phyloP scores from a whole-genome alignment of 306 rosid species.

The Lathyrus sativus region DNA sequence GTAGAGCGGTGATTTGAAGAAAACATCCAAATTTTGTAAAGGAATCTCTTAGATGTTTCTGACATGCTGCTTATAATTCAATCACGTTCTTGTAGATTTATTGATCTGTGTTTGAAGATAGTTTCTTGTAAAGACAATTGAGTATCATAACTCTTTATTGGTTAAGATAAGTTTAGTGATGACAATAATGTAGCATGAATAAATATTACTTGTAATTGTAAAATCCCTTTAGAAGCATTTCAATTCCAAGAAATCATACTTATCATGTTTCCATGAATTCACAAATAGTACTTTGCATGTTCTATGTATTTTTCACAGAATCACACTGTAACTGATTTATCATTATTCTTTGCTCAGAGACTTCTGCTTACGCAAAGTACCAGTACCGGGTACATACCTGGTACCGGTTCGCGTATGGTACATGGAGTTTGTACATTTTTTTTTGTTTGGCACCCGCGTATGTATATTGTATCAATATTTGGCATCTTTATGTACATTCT shows the following conservation, averaged over 20 bases:
- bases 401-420: background rate
- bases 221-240: constrained; percentile 12
- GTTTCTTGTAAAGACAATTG: constrained; percentile 48
- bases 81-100: constrained; percentile 44
- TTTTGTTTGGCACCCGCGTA: too few relatives aligned
- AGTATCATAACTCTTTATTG: constrained; percentile 33
- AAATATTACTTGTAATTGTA: constrained; percentile 27
- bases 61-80: constrained; percentile 32
- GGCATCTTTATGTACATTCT: background rate
- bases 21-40: constrained; percentile 32
- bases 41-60: constrained; percentile 11
- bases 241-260: constrained; percentile 26
- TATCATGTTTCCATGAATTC: background rate
- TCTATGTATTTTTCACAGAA: background rate
- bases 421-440: too few relatives aligned
- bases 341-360: background rate
- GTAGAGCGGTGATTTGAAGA: constrained; percentile 34
- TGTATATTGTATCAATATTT: background rate
- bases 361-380: background rate
- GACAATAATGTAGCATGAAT: constrained; percentile 34
- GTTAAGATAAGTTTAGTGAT: constrained; percentile 29
- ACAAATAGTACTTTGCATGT: background rate
- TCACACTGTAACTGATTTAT: background rate
- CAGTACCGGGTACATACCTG: too few relatives aligned
- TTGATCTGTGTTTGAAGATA: constrained; percentile 38